Evolutionary conservation across 371 early-diverging fungal species (phyloP), one percentile per base, ranked within the genome.

Genomic region (Apophysomyces elegans): DNA sequence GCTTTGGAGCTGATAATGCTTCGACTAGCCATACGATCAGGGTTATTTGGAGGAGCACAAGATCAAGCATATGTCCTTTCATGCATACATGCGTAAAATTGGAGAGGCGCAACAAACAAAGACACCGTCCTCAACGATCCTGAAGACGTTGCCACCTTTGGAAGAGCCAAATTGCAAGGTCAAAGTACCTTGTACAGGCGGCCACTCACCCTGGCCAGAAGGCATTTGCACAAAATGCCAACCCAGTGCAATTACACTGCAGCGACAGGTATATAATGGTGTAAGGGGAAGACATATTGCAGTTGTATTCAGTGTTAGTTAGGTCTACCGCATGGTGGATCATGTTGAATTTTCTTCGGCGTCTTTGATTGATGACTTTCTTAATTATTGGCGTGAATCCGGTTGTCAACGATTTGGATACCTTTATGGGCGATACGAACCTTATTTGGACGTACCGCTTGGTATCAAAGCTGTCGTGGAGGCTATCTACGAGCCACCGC

Each of bases 141-240:
- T 76, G 5, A 86, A 85, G 54, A 72, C 78, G 21, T 68, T 90
- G 37, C 93, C 94, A 21, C 95, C 96, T 37, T 83, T 99, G 18
- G 97, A 96, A 62, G 95, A 92, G 56, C 91, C 87, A 5, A 80
- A 89, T 39, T 94, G 84, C 71, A 83, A 83, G 38, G 95, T 97
- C 16, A 91, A 91, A 60, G 72, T 82, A 13, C 90, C 90, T 37
- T 99, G 99, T 74, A 84, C 86, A 1, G 86, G 88, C 8, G 90
- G 92, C 0, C 98, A 98, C 76, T 89, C 90, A 7, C 90, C 95
- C 59, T 97, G 94, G 91, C 98, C 98, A 3, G 90, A 86, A 62
- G 93, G 96, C 39, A 97, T 99, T 64, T 99, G 99, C 83, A 93
- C 96, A 14, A 97, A 97, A 71, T 99, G 99, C 70, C 99, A 99